These are phyloP conservation scores for Alisma plantagoaquatica DNA, from an alignment of 106 monocot genomes.

Conservation along the genomic window DNA sequence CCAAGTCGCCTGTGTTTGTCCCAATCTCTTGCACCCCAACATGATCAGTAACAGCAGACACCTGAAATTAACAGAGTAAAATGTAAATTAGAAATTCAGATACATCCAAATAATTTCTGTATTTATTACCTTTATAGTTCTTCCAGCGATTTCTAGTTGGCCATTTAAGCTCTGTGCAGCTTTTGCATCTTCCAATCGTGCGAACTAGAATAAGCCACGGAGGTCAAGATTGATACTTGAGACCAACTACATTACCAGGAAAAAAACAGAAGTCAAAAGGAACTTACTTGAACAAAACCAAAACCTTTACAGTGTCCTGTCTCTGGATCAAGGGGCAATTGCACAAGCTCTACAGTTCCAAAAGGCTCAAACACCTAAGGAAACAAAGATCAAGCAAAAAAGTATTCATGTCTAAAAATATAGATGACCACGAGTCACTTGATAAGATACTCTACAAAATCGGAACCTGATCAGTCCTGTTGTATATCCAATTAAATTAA, in stretches of 20 bases:
- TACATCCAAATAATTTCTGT: no score
- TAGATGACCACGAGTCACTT: neutral
- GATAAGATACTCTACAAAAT: no score
- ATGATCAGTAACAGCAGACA: conserved; percentile 55
- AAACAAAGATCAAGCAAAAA: neutral
- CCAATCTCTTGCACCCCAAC: conserved; percentile 43
- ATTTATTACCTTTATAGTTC: conserved; percentile 63
- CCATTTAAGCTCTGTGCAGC: conserved; percentile 74
- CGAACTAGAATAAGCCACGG: conserved; percentile 23
- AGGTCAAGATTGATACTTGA: neutral
- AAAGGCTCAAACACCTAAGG: conserved; percentile 67
- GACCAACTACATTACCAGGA: no score
- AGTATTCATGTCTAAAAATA: neutral
- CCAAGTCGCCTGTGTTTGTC: conserved; percentile 45
- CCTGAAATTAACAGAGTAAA: no score
- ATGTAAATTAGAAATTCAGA: no score
- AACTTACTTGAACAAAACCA: conserved; percentile 63
- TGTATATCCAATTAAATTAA: no score
- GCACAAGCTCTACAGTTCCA: conserved; percentile 64
- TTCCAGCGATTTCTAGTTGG: conserved; percentile 72
- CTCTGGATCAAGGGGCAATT: conserved; percentile 53
- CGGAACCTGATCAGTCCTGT: no score
- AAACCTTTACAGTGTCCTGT: conserved; percentile 66
- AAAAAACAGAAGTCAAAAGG: neutral
- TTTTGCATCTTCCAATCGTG: conserved; percentile 70